Conservation (phyloP, 805 yeast species). For the Nakazawaea ernobii region DNA sequence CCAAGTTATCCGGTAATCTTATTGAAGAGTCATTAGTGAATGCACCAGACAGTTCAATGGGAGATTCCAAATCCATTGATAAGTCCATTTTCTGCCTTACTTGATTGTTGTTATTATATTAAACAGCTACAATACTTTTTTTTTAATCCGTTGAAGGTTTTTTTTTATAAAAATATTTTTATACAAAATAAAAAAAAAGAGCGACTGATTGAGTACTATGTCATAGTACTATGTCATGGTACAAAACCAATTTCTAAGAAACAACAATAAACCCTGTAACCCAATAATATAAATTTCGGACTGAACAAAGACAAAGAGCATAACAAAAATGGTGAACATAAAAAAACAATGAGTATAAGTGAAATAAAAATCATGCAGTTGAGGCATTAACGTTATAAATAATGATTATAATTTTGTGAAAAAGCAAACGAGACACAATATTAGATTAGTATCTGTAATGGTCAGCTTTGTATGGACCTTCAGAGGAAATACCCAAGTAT, state of each 20-base stretch:
- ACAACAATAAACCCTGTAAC: too few species aligned
- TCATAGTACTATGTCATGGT: too few species aligned
- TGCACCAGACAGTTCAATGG: neutral
- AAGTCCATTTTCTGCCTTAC: too few species aligned
- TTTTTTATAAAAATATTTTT: constrained; percentile 5
- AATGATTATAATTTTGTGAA: constrained; percentile 1
- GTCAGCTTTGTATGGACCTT: constrained; percentile 98
- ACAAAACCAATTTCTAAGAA: too few species aligned
- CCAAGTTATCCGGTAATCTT: neutral
- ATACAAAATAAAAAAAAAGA: neutral
- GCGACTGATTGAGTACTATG: too few species aligned
- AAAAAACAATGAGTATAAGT: neutral
- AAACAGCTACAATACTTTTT: too few species aligned
- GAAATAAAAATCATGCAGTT: constrained; percentile 12
- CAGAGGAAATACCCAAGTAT: constrained; percentile 84
- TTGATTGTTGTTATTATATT: too few species aligned
- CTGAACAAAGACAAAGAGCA: neutral
- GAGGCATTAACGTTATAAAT: constrained; percentile 11
- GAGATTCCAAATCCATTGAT: neutral
- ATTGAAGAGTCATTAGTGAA: too few species aligned
- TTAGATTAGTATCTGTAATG: constrained; percentile 88
- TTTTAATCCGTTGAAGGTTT: constrained; percentile 13
- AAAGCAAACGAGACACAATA: neutral
- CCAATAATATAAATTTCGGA: neutral
- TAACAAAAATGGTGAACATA: neutral